These are phyloP conservation scores for Neopestalotiopsis rosae DNA, from an alignment of 2,329 filamentous ascomycete genomes.

Conservation along the genomic window DNA sequence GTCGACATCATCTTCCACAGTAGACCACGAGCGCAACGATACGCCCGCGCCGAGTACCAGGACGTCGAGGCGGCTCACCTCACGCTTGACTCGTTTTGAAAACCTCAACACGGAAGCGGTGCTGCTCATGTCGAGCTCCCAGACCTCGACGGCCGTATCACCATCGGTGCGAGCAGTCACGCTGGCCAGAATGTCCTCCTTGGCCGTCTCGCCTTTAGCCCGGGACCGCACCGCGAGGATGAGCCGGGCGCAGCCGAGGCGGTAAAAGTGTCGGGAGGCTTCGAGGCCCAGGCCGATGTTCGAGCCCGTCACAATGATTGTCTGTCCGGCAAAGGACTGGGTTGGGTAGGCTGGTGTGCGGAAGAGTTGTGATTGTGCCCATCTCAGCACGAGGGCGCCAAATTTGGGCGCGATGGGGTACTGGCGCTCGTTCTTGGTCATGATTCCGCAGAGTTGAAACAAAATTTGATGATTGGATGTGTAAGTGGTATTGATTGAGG, in stretches of 20 bases:
- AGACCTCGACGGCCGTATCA: constrained; percentile 46
- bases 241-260: constrained; percentile 26
- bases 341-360: constrained; percentile 27
- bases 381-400: background rate
- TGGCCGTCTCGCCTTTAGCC: constrained; percentile 43
- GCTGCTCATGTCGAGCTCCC: constrained; percentile 54
- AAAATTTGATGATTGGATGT: background rate
- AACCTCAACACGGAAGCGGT: constrained; percentile 54
- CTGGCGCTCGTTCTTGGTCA: background rate
- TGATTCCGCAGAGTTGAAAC: background rate
- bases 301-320: constrained; percentile 39
- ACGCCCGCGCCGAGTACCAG: constrained; percentile 50
- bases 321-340: constrained; percentile 33
- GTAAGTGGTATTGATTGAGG: background rate
- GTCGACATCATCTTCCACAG: constrained; percentile 35
- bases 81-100: constrained; percentile 36
- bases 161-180: constrained; percentile 25
- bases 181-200: constrained; percentile 38
- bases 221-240: constrained; percentile 41
- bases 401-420: background rate
- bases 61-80: constrained; percentile 48
- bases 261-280: constrained; percentile 36
- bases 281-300: constrained; percentile 42
- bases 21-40: constrained; percentile 39
- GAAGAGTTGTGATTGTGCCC: constrained; percentile 17